phyloP scores from a whole-genome alignment of 768 basidiomycete genomes.

The Russula ochroleuca region DNA sequence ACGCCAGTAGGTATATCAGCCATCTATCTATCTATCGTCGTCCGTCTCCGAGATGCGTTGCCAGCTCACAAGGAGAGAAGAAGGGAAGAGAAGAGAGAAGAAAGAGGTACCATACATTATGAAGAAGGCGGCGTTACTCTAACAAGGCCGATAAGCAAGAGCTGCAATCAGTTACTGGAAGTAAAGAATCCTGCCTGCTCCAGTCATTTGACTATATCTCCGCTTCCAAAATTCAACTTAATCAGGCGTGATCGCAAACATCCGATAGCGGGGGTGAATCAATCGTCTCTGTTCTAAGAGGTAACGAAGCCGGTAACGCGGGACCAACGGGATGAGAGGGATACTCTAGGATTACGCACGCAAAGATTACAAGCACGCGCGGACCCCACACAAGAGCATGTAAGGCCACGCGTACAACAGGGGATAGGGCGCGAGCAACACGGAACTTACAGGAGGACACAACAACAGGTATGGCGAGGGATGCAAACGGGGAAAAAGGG shows the following conservation, averaged over 20 bases:
- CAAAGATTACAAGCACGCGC: slow-evolving; percentile 7
- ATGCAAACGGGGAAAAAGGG: background rate
- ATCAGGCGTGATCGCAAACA: background rate
- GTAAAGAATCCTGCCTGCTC: too few species aligned
- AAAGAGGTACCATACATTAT: background rate
- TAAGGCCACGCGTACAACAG: slow-evolving; percentile 2
- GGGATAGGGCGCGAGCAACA: background rate
- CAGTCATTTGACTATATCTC: too few species aligned
- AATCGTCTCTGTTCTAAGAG: slow-evolving; percentile 9
- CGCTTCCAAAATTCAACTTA: background rate
- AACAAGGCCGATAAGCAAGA: background rate
- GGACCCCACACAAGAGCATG: background rate
- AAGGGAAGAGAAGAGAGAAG: background rate
- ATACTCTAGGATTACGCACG: slow-evolving; percentile 7
- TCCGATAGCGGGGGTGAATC: background rate
- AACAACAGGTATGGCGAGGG: background rate
- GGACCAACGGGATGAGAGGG: background rate
- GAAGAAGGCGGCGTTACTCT: background rate
- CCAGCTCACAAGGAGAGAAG: background rate
- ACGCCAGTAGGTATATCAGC: background rate
- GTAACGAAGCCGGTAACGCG: background rate
- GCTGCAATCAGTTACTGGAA: background rate
- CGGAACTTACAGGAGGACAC: background rate
- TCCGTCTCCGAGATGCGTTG: background rate
- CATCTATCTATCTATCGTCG: background rate